Percentiles rank a stretch among this genome's conserved stretches.
phyloP scores from a whole-genome alignment of 805 yeast genomes.

The Schwanniomyces pseudopolymorphus region DNA sequence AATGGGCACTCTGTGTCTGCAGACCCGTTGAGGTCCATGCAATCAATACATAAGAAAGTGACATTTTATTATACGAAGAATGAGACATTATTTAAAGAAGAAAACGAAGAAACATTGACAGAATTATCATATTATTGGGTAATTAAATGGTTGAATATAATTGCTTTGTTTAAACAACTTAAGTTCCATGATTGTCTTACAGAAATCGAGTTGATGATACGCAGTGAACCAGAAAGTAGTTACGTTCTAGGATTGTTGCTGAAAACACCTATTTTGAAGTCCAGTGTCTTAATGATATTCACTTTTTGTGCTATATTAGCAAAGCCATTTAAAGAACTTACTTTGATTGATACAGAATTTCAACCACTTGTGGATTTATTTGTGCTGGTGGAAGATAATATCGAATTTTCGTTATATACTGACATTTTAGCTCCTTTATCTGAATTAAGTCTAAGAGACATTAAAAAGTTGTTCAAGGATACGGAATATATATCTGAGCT shows the following conservation, averaged over 20 bases:
- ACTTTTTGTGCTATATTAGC: constrained; percentile 23
- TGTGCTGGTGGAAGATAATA: constrained; percentile 11
- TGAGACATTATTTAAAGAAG: constrained; percentile 6
- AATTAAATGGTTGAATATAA: constrained; percentile 20
- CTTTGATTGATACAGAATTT: constrained; percentile 15
- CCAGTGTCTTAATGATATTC: constrained; percentile 23
- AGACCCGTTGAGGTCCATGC: constrained; percentile 12
- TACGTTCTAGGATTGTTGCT: neutral
- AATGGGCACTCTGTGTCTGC: neutral
- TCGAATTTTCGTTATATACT: constrained; percentile 16
- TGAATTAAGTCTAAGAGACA: constrained; percentile 16
- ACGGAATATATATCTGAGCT: constrained; percentile 8
- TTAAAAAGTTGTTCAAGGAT: constrained; percentile 9
- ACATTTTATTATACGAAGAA: constrained; percentile 21
- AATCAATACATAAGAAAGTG: constrained; percentile 20
- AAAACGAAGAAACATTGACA: neutral
- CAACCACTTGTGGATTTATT: constrained; percentile 16
- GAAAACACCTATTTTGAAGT: constrained; percentile 8
- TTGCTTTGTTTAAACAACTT: constrained; percentile 23
- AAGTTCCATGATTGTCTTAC: constrained; percentile 23
- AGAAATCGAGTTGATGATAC: constrained; percentile 18
- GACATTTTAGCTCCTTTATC: constrained; percentile 20
- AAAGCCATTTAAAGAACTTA: constrained; percentile 28
- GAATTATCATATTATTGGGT: constrained; percentile 24
- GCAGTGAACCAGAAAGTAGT: constrained; percentile 1